Percentiles rank a stretch among this genome's conserved stretches.
Conservation (phyloP, 2,329 filamentous ascomycete species). For the Metarhizium album region DNA sequence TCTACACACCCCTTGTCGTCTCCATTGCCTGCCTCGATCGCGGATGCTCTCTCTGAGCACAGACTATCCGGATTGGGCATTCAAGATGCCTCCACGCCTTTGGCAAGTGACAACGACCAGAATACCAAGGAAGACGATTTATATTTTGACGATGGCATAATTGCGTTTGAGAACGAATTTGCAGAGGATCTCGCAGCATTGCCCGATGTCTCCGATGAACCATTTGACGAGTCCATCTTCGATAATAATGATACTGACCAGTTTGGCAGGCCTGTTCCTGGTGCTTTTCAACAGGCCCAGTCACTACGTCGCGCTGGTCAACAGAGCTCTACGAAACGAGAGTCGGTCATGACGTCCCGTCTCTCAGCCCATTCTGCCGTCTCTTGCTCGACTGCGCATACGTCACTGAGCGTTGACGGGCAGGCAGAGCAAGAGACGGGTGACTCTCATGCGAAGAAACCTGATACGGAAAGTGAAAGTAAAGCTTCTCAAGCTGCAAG, state of each 20-base stretch:
- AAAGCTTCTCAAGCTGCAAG: constrained; percentile 4
- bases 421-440: background rate
- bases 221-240: constrained; percentile 65
- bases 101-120: constrained; percentile 6
- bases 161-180: constrained; percentile 35
- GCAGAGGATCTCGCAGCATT: constrained; percentile 31
- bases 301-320: constrained; percentile 28
- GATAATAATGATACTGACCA: constrained; percentile 55
- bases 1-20: constrained; percentile 6
- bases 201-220: constrained; percentile 37
- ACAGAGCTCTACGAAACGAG: constrained; percentile 23
- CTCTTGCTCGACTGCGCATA: constrained; percentile 41
- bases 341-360: constrained; percentile 36
- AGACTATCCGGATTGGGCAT: constrained; percentile 31
- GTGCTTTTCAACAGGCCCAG: constrained; percentile 44
- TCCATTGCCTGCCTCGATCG: background rate
- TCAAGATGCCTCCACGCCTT: constrained; percentile 21
- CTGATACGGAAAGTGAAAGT: background rate
- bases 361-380: constrained; percentile 32
- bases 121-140: constrained; percentile 45
- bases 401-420: constrained; percentile 31
- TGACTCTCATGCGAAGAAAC: background rate
- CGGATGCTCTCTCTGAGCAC: constrained; percentile 6
- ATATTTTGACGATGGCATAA: constrained; percentile 58
- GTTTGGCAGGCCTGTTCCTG: constrained; percentile 49